Evolutionary conservation across 352 stramenopile genomes (phyloP), one percentile per base, ranked within the genome.

Genomic region (Phytophthora sojae): DNA sequence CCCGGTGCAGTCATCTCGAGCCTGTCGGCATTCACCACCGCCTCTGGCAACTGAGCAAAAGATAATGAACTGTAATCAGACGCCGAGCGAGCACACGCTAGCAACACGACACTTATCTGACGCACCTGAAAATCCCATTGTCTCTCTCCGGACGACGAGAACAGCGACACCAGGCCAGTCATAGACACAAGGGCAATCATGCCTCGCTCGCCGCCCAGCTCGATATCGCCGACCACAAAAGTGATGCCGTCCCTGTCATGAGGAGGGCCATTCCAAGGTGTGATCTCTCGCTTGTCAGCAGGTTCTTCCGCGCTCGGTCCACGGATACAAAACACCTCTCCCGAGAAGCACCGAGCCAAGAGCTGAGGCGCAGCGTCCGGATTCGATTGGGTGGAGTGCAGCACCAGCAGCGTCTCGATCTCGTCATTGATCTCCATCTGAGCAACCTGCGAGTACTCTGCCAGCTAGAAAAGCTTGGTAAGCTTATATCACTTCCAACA

Each of bases 391-490:
- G 62, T 51, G 1, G 57, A 60, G n/a, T 64, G 65, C 15, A 90
- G 61, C 17, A 78, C 51, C 14, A 84, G 71, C 50, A 93, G 72
- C 25, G 77, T 75, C 63, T 91, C 85, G 50, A 94, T 82, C 64
- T 94, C 86, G 47, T 62, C 71, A 39, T 78, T 77, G 14, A 94
- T 75, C 26, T 90, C 81, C 50, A 86, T 77, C 49, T 83, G 79
- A 29, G 81, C 75, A 11, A 88, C 63, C 35, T 89, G 83, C 12
- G 76, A 62, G 62, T 86, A 91, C 11, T 81, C 79, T 23, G 74
- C 74, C 35, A 82, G 61, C 86, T 92, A n/a, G 0, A 47, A 21
- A 17, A 9, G 14, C 7, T 47, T 15, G 5, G 15, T 47, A 5
- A 21, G 4, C 8, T 39, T 39, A 39, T 12, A 39, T 14, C 8